Conservation (phyloP, 108 stramenopile genomes). For the Fistulifera solaris region DNA sequence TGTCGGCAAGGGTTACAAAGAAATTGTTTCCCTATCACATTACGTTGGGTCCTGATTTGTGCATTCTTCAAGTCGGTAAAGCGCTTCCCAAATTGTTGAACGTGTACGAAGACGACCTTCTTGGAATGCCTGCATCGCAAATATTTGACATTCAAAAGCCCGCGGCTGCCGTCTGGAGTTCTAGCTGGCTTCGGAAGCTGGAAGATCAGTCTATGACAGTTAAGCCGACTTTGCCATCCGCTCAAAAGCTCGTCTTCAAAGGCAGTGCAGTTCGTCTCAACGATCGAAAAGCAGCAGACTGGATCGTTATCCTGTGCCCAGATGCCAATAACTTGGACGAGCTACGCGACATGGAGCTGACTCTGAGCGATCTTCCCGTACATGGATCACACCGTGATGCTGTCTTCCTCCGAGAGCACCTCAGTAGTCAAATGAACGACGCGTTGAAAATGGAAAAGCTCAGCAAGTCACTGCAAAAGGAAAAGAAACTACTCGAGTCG, state of each 20-base stretch:
- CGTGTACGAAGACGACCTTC: constrained; percentile 11
- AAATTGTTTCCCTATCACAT: constrained; percentile 36
- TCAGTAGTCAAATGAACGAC: constrained; percentile 20
- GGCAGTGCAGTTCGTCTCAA: constrained; percentile 17
- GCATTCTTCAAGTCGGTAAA: constrained; percentile 26
- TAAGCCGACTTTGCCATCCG: constrained; percentile 3
- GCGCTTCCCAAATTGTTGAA: constrained; percentile 18
- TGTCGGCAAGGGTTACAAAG: constrained; percentile 10
- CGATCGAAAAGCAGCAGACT: neutral
- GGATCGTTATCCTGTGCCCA: constrained; percentile 26
- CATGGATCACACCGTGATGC: constrained; percentile 34
- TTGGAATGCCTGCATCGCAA: constrained; percentile 5
- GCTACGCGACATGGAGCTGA: constrained; percentile 27
- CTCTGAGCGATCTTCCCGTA: constrained; percentile 32
- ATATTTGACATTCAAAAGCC: constrained; percentile 3
- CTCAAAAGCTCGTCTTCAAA: constrained; percentile 21
- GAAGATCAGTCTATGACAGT: constrained; percentile 32
- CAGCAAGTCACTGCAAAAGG: constrained; percentile 18
- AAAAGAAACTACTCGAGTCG: constrained; percentile 24
- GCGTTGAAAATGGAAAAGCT: constrained; percentile 34
- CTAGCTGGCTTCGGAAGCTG: constrained; percentile 18
- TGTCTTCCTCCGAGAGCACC: constrained; percentile 35
- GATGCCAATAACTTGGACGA: constrained; percentile 30
- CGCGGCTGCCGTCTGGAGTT: constrained; percentile 11
- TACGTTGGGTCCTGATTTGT: constrained; percentile 23